These are phyloP conservation scores for Pterothamnion heteromorphum DNA, from an alignment of 31 red algal genomes.

Conservation along the genomic window DNA sequence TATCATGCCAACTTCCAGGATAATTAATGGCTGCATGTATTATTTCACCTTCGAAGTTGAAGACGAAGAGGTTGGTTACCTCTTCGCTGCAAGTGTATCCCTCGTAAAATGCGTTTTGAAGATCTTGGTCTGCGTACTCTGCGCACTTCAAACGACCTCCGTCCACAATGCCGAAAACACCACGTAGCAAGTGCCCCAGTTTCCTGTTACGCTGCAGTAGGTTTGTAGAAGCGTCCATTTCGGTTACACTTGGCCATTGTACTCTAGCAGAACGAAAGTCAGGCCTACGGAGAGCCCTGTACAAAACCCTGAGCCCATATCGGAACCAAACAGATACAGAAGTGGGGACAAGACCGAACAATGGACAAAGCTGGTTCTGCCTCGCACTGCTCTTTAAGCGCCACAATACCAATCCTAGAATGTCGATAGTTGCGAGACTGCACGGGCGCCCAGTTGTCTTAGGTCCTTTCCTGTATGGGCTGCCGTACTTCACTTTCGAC, in stretches of 20 bases:
- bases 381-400: not conserved
- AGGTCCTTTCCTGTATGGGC: not conserved
- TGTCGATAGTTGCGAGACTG: not conserved
- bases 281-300: not conserved
- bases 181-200: not conserved
- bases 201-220: not conserved
- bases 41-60: slow-evolving; percentile 29
- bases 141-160: not conserved
- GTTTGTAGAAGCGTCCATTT: not conserved
- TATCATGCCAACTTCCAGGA: slow-evolving; percentile 50
- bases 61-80: slow-evolving; percentile 46
- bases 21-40: slow-evolving; percentile 32
- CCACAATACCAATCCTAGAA: slow-evolving; percentile 14
- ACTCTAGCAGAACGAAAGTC: not conserved
- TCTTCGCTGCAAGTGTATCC: slow-evolving; percentile 38
- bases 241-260: not conserved
- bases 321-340: slow-evolving; percentile 1
- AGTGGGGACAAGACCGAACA: slow-evolving; percentile 22
- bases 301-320: not conserved
- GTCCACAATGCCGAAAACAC: slow-evolving; percentile 24
- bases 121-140: slow-evolving; percentile 1
- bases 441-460: not conserved
- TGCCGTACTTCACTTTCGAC: not conserved
- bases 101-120: slow-evolving; percentile 43
- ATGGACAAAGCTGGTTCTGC: not conserved